Percentiles rank a stretch among this genome's conserved stretches.
These are phyloP conservation scores for Syzygium grande DNA, from an alignment of 345 rosid species.

Conservation along the genomic window DNA sequence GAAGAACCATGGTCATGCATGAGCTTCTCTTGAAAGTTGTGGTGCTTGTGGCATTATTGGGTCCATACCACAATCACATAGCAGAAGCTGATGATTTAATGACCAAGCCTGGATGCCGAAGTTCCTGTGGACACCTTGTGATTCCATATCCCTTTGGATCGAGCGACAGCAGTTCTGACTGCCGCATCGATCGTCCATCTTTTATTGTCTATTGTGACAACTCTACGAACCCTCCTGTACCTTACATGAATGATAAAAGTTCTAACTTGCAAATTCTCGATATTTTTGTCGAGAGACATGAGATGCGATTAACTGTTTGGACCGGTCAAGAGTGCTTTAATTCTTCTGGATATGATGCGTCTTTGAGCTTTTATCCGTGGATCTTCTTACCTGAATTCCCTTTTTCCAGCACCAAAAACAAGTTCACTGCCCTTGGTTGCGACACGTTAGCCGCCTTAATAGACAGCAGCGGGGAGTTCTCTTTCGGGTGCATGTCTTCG, in stretches of 20 bases:
- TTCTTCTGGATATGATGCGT: background rate
- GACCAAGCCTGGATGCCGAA: no score
- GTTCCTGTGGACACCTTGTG: no score
- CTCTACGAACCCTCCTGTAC: background rate
- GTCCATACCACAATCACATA: no score
- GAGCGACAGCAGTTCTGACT: background rate
- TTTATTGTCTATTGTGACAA: background rate
- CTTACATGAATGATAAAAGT: background rate
- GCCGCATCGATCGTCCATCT: background rate
- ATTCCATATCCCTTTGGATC: no score
- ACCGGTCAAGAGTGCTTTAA: background rate
- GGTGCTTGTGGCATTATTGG: background rate
- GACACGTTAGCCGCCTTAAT: slow-evolving; percentile 6
- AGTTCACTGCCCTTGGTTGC: slow-evolving; percentile 31
- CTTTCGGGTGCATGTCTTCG: background rate
- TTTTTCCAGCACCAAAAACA: slow-evolving; percentile 8
- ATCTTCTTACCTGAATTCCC: background rate
- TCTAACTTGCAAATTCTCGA: background rate
- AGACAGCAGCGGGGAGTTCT: slow-evolving; percentile 2
- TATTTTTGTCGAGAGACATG: slow-evolving; percentile 1
- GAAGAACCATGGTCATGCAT: no score
- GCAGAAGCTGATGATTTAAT: no score
- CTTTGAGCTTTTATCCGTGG: background rate
- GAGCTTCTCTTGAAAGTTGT: no score
- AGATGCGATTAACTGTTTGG: background rate